phyloP scores from a whole-genome alignment of 352 stramenopile species.

The Globisporangium middletonii region DNA sequence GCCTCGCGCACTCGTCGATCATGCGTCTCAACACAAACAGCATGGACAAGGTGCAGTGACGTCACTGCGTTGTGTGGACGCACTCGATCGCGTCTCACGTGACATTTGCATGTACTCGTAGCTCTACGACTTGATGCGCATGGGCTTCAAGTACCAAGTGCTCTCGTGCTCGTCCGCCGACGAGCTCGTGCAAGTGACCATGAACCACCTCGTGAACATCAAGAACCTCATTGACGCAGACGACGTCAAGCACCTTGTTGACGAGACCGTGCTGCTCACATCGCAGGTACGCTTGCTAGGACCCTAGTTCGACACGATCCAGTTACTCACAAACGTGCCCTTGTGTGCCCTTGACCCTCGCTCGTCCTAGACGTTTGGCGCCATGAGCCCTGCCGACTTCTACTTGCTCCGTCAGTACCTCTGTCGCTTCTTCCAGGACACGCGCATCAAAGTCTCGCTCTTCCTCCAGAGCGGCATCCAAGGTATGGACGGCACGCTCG shows the following conservation, averaged over 20 bases:
- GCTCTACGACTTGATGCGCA: conserved; percentile 93
- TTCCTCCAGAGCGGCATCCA: conserved; percentile 89
- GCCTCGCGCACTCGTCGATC: conserved; percentile 91
- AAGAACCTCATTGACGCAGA: conserved; percentile 63
- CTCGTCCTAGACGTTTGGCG: conserved; percentile 41
- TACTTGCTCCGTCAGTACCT: conserved; percentile 82
- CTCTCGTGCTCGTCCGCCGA: conserved; percentile 74
- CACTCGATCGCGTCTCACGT: neutral
- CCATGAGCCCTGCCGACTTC: conserved; percentile 64
- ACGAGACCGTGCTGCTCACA: conserved; percentile 75
- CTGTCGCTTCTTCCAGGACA: conserved; percentile 87
- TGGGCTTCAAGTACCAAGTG: conserved; percentile 94
- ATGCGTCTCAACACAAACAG: conserved; percentile 92
- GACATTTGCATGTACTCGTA: neutral
- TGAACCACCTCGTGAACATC: conserved; percentile 80
- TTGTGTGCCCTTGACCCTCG: too few species aligned
- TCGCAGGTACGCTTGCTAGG: conserved; percentile 29
- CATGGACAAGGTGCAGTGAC: conserved; percentile 83
- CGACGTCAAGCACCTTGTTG: conserved; percentile 61
- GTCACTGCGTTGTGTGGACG: neutral
- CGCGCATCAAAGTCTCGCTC: conserved; percentile 89
- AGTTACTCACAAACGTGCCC: neutral
- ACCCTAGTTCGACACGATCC: neutral
- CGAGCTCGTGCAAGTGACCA: conserved; percentile 85
- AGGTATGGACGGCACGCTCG: conserved; percentile 72